Base-by-base conservation (phyloP, 169 alveolate genomes). In the Plasmodium knowlesi region DNA sequence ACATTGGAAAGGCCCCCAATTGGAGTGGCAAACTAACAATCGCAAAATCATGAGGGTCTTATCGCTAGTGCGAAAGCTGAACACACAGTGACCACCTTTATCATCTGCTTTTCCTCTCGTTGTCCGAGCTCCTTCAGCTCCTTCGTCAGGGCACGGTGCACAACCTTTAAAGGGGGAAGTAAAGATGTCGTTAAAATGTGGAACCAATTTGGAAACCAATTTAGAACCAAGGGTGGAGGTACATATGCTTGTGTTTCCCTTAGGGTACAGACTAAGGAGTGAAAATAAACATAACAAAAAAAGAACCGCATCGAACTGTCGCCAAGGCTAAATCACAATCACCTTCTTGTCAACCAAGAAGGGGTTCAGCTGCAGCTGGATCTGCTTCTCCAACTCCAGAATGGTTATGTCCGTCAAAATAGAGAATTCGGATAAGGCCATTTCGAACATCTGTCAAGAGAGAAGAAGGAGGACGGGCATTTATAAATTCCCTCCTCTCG, bases 361-460 rank as follows among this genome's bases (percentile, higher is more conserved):
- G 16, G 93, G 93, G 71, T 86, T 86, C 43, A 86, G 46, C 80
- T 86, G 93, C 41, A 86, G 37, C 41, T 86, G 93, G 25, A 86
- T 86, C 67, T 86, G 93, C 70, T 86, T 86, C 43, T 86, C 86
- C 80, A 86, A 30, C 41, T 86, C 93, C 30, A 86, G 81, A 34
- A 86, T 86, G 25, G 93, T 86, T 86, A 86, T 86, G 19, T 86
- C 93, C 72, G 93, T 86, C 82, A 86, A 25, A 43, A 86, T 86
- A 41, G 80, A 71, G 9, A 86, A 34, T 86, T 86, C 93, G 43
- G 93, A 86, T 86, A 86, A 74, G 30, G 93, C 93, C 39, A 83
- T 86, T 86, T 86, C 93, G 71, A 86, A 86, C 93, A 86, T 86
- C 93, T 86, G 46, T 28, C 32, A 30, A 19, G 71, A 34, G 72